Percentiles rank a stretch among this genome's conserved stretches.
phyloP scores from a whole-genome alignment of 208 protist genomes.

The Trypanosomatidae sp. region DNA sequence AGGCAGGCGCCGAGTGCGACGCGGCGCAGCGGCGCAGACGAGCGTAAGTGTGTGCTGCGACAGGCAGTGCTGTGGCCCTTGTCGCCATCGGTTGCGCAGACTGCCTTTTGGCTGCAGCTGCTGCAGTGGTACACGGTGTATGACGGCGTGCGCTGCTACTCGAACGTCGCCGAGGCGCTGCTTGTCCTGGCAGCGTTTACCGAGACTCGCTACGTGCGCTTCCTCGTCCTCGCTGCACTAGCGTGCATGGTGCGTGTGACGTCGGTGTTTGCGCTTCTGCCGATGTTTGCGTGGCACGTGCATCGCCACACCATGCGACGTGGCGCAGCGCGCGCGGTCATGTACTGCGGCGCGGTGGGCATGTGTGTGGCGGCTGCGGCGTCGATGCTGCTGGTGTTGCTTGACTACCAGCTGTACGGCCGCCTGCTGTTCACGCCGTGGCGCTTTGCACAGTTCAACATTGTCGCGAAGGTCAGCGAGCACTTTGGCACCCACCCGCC shows the following conservation, averaged over 20 bases:
- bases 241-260: constrained; percentile 53
- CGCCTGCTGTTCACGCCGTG: constrained; percentile 36
- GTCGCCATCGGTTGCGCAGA: constrained; percentile 4
- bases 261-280: constrained; percentile 29
- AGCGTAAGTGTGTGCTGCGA: not conserved
- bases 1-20: not conserved
- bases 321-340: constrained; percentile 3
- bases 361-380: constrained; percentile 11
- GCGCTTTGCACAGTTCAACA: constrained; percentile 82
- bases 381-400: constrained; percentile 7
- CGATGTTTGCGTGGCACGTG: constrained; percentile 25
- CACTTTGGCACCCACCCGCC: constrained; percentile 85
- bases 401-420: constrained; percentile 52
- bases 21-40: not conserved
- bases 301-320: constrained; percentile 4
- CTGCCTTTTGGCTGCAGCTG: constrained; percentile 10
- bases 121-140: constrained; percentile 48
- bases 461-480: constrained; percentile 48
- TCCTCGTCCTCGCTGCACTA: constrained; percentile 41
- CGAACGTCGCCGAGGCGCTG: constrained; percentile 57
- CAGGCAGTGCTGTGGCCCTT: not conserved
- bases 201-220: constrained; percentile 15
- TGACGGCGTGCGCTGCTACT: constrained; percentile 43
- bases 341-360: constrained; percentile 3
- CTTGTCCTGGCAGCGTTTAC: constrained; percentile 29